Conservation (phyloP, 805 yeast species). For the Blastobotrys mokoenaii region DNA sequence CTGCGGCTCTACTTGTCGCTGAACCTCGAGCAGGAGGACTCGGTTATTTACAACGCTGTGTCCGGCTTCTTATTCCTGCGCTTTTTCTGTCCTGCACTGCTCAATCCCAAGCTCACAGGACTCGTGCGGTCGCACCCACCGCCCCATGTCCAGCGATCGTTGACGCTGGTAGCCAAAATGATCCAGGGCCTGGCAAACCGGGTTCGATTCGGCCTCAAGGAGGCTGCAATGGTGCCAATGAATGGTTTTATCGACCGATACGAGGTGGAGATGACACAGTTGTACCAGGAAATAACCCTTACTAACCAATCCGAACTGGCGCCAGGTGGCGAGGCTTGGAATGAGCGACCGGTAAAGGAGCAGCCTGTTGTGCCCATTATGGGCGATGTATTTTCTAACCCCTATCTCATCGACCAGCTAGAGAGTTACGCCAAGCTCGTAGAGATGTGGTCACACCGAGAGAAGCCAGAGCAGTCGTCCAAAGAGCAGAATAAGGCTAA, state of each 20-base stretch:
- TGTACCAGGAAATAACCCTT: slow-evolving; percentile 58
- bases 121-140: slow-evolving; percentile 63
- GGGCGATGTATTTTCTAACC: slow-evolving; percentile 26
- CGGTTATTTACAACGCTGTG: slow-evolving; percentile 54
- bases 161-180: slow-evolving; percentile 70
- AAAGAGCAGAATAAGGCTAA: neutral
- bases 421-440: slow-evolving; percentile 25
- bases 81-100: slow-evolving; percentile 81
- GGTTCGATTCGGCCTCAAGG: slow-evolving; percentile 68
- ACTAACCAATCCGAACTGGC: slow-evolving; percentile 9
- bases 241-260: slow-evolving; percentile 59
- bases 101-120: slow-evolving; percentile 81
- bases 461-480: no score
- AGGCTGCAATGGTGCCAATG: slow-evolving; percentile 66
- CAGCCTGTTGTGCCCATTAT: slow-evolving; percentile 13
- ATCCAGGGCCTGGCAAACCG: slow-evolving; percentile 74
- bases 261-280: slow-evolving; percentile 51
- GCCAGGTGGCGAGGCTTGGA: neutral
- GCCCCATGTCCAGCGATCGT: slow-evolving; percentile 63
- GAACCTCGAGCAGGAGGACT: slow-evolving; percentile 10
- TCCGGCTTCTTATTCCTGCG: slow-evolving; percentile 79
- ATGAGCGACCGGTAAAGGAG: slow-evolving; percentile 19
- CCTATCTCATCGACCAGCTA: slow-evolving; percentile 29
- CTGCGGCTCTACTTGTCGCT: slow-evolving; percentile 34
- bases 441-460: slow-evolving; percentile 16